Evolutionary conservation across 2,329 filamentous ascomycete species (phyloP).

Genomic region (Bertia moriformis): DNA sequence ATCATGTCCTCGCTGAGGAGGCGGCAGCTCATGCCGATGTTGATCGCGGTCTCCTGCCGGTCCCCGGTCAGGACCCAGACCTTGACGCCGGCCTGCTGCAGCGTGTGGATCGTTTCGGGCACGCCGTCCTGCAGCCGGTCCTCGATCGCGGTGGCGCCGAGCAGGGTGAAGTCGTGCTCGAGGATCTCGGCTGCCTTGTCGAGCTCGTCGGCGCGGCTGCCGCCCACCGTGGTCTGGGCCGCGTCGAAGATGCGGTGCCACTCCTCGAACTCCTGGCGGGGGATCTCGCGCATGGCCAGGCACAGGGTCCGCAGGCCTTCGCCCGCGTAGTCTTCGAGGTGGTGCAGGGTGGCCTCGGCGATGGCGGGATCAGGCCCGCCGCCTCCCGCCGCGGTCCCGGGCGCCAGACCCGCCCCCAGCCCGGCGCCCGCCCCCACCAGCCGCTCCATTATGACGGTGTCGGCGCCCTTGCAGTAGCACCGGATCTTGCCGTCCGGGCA

Average conservation of each 20-base stretch:
- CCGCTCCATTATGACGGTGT: constrained; percentile 92
- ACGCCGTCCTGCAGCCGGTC: constrained; percentile 94
- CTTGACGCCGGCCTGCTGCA: constrained; percentile 95
- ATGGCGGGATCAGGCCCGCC: too few species aligned
- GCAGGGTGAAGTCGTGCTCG: constrained; percentile 76
- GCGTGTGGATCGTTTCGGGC: constrained; percentile 91
- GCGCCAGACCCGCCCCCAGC: too few species aligned
- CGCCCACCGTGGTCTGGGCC: constrained; percentile 77
- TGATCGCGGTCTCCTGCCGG: constrained; percentile 96
- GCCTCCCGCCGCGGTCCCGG: too few species aligned
- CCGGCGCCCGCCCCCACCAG: constrained; percentile 68
- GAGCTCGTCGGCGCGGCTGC: constrained; percentile 82
- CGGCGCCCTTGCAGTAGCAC: constrained; percentile 89
- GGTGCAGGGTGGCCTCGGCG: constrained; percentile 77
- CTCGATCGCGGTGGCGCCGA: constrained; percentile 93
- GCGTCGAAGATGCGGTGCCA: constrained; percentile 80
- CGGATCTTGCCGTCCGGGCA: constrained; percentile 91
- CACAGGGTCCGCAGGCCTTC: constrained; percentile 91
- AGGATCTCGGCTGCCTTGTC: constrained; percentile 96
- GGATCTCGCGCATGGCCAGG: constrained; percentile 81
- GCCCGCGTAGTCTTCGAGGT: constrained; percentile 95
- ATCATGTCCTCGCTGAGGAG: constrained; percentile 98
- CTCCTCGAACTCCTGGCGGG: constrained; percentile 75
- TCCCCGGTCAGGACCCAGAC: constrained; percentile 97
- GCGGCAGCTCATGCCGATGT: constrained; percentile 99